phyloP scores from a whole-genome alignment of 768 basidiomycete genomes.

The Pseudohyphozyma bogoriensis region DNA sequence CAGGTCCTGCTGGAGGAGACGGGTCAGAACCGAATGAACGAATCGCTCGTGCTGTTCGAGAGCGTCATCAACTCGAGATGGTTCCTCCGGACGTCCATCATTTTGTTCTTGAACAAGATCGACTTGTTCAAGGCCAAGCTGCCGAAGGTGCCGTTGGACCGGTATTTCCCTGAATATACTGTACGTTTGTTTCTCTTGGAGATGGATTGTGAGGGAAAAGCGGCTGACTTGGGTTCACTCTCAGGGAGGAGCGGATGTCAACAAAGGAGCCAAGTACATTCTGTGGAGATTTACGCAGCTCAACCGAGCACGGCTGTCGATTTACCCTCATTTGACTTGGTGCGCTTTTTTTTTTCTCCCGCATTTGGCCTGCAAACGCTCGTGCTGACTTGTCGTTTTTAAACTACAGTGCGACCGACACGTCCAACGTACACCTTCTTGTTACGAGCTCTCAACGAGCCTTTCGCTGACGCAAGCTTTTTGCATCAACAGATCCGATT shows the following conservation, averaged over 20 bases:
- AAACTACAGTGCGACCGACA: conserved; percentile 84
- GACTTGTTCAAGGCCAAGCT: conserved; percentile 68
- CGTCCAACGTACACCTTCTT: conserved; percentile 53
- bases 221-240: background rate
- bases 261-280: conserved; percentile 50
- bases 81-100: conserved; percentile 54
- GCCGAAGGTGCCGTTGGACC: conserved; percentile 47
- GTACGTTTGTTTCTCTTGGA: background rate
- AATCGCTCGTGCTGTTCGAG: conserved; percentile 65
- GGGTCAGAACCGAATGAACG: conserved; percentile 58
- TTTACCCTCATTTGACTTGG: conserved; percentile 64
- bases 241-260: conserved; percentile 40
- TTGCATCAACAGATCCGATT: conserved; percentile 43
- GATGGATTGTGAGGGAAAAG: background rate
- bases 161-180: conserved; percentile 43
- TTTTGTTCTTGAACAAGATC: conserved; percentile 62
- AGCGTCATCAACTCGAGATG: conserved; percentile 68
- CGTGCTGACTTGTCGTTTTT: conserved; percentile 71
- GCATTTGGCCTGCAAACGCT: background rate
- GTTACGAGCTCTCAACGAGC: background rate
- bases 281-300: conserved; percentile 92
- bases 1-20: conserved; percentile 61
- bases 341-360: no score
- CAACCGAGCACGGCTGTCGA: conserved; percentile 47
- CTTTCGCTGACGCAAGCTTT: background rate